Base-by-base conservation (phyloP, 192 early-diverging fungal genomes). In the Backusella mclennaniae region DNA sequence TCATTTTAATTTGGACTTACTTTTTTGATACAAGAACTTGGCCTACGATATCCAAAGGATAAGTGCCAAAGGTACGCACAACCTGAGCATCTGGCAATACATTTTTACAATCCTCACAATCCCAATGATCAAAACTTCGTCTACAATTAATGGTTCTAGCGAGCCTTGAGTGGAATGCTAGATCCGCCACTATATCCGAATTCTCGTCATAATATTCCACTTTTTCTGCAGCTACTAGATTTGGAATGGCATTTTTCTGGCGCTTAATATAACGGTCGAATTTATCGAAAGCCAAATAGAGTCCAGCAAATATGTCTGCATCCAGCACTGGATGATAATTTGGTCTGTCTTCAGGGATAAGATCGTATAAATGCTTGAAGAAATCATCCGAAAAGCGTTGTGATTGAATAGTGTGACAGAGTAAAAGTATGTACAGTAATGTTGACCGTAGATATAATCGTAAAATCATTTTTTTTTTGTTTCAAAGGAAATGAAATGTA, bases 61-160 rank as follows among this genome's bases (percentile, higher is more conserved):
- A 68, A 35, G 67, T 68, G 36, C 29, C 35, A 9, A 36, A 68
- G 17, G 67, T n/a, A 33, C 67, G 67, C 35, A 35, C 14, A 19
- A 68, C 67, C 17, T 36, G 26, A n/a, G 26, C 67, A 68, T 68
- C 67, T 15, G 67, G 67, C 8, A 68, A 68, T 14, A 68, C 35
- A 0, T 68, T 6, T 35, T 68, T 36, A 68, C 67, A 68, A 35
- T 36, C 33, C 4, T 33, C 67, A 36, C 67, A 68, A 36, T 68
- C 67, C 67, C 67, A 68, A 33, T 68, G 35, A 36, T 68, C 67
- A 33, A 68, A 6, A 1, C 67, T 68, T 31, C 1, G n/a, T 19
- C 67, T 68, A 68, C 67, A 68, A 36, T 68, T 68, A 21, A n/a
- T 36, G 14, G 67, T 68, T 68, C 35, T 68, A 68, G 26, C 17